Evolutionary conservation across 1,284 basidiomycete genomes (phyloP), one percentile per base, ranked within the genome.

Genomic region (Vanrija humicola): DNA sequence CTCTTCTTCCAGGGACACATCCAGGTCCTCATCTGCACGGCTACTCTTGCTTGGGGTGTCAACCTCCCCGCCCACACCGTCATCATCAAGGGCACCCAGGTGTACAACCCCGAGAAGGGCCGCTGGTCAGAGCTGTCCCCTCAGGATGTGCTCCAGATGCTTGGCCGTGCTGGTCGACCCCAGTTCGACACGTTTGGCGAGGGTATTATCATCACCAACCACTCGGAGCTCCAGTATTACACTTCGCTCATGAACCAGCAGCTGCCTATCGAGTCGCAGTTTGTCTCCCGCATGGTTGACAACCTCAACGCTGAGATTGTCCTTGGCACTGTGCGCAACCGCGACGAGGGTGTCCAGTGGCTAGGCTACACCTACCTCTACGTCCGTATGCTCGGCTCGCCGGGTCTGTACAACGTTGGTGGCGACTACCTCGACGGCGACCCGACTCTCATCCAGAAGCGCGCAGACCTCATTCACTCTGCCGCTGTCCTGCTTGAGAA

Each of bases 71-170:
- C 95, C 0, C 96, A 98, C 67, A 90, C 92, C 3, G 95, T 98
- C 76, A 94, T 98, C 79, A 98, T 98, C 82, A 99, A 98, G 76
- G 96, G 96, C 38, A 98, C 96, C 0, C 95, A 98, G 77, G 94
- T 98, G 61, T 98, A 98, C 80, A 97, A 97, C 74, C 96, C 96
- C 0, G 94, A 96, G 76, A 97, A 98, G 78, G 96, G 96, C 21
- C 86, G 90, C 8, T 98, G 95, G 96, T 87, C 89, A 8, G 96
- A 98, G 75, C 78, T 98, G 12, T 96, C 93, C 0, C 88, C 90
- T 0, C 95, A 98, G 76, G 96, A 98, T 69, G 93, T 98, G 7
- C 80, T 98, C 6, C 96, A 99, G 78, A 98, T 99, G 96, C 86
- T 98, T 6, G 96, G 96, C 50, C 87, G 95, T 72, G 96, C 96